Base-by-base conservation (phyloP, 768 basidiomycete genomes). In the Basidioascus undulatus region DNA sequence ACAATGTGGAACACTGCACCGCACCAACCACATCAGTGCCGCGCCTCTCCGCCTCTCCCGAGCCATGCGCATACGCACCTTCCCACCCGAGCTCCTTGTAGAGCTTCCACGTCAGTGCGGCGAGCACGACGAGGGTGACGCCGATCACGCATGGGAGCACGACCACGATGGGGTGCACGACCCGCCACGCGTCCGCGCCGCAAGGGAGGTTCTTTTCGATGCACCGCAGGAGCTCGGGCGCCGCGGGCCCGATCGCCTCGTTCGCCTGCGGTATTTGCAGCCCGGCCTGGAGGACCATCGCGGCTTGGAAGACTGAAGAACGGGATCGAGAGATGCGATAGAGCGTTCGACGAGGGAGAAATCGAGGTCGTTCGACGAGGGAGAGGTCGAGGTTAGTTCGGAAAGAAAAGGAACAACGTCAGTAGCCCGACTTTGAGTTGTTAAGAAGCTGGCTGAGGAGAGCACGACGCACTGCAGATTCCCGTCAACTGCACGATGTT, bases 41-140 rank as follows among this genome's bases (percentile, higher is more conserved):
- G 42, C 7, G 32, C n/a, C 34, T 37, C 44, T 48, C 31, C 47
- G 39, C 31, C 15, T n/a, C 15, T 41, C 24, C 11, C 15, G 19
- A 8, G 32, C 13, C 20, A 25, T 39, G 21, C 13, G 19, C 38
- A 20, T 13, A 27, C 27, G 32, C n/a, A 35, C n/a, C 24, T 3
- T 51, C 72, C 40, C 55, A 81, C 80, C 81, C 81, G 53, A 84
- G 84, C 58, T 84, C 81, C 34, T 61, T 65, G 49, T 74, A 84
- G 5, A 84, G 66, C 49, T 71, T 59, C 49, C 67, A 71, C 46
- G 76, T 64, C 61, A 67, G 76, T 59, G 70, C 79, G 16, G 74
- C 53, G 59, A 83, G 59, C 20, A 67, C 49, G 19, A 77, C 37
- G 73, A 74, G 79, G 0, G 78, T 67, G 10, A 59, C 65, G 12